Conservation (phyloP, 306 rosid genomes). For the Lotus japonicus region DNA sequence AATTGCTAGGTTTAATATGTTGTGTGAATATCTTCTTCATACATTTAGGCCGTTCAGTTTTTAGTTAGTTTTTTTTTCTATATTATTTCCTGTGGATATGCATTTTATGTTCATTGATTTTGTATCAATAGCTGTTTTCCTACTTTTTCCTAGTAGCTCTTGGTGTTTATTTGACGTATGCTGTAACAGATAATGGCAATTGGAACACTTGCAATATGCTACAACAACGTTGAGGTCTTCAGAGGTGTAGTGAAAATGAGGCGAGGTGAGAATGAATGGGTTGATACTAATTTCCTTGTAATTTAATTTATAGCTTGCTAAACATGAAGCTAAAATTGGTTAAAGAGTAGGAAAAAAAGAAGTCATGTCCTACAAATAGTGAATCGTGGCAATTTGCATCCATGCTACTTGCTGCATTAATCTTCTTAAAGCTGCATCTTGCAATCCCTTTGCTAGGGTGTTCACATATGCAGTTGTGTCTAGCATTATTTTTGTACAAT, state of each 20-base stretch:
- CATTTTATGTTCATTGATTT: neutral
- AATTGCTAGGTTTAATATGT: neutral
- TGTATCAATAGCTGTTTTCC: neutral
- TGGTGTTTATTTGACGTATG: slow-evolving; percentile 25
- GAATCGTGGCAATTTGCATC: slow-evolving; percentile 1
- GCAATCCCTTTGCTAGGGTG: neutral
- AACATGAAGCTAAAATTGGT: slow-evolving; percentile 2
- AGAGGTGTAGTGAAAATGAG: slow-evolving; percentile 97
- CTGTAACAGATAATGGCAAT: slow-evolving; percentile 81
- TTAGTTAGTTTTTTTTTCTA: neutral
- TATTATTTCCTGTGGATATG: neutral
- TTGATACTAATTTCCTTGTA: slow-evolving; percentile 1
- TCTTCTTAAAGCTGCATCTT: neutral
- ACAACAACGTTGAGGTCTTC: slow-evolving; percentile 83
- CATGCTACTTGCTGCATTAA: neutral
- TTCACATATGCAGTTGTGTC: neutral
- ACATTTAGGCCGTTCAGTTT: neutral
- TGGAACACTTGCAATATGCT: slow-evolving; percentile 89
- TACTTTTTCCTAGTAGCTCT: neutral
- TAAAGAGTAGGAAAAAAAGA: neutral
- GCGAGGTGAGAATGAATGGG: slow-evolving; percentile 61
- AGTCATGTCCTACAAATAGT: slow-evolving; percentile 2
- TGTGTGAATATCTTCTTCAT: neutral
- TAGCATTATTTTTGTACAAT: neutral
- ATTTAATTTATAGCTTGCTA: slow-evolving; percentile 4